A percentile compares a stretch with the other conserved stretches of the same genome.
Evolutionary conservation across 202 grass and related monocot species (phyloP).

Genomic region (Hordeum pubiflorum): DNA sequence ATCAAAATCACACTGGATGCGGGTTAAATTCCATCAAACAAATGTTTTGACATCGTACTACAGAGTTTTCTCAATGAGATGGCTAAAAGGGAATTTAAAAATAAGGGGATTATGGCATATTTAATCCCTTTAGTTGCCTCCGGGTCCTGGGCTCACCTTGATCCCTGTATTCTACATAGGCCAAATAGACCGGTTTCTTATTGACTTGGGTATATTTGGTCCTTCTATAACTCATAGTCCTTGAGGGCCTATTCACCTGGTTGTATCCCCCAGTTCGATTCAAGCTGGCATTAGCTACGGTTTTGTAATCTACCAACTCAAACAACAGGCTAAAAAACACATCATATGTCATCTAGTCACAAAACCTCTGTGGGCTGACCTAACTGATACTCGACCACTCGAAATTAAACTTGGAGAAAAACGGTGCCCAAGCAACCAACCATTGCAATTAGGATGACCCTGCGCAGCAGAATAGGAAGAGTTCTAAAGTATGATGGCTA

Average conservation of each 20-base stretch:
- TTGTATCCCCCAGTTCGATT: constrained; percentile 11
- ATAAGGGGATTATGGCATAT: not conserved
- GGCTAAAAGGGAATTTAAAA: not conserved
- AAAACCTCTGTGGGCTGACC: not conserved
- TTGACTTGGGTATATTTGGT: not conserved
- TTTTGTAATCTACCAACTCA: not conserved
- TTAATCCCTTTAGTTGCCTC: not conserved
- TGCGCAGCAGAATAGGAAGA: not conserved
- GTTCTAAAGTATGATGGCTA: not conserved
- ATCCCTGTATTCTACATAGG: not conserved
- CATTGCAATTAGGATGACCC: not conserved
- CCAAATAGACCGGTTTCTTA: not conserved
- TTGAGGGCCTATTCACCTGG: not conserved
- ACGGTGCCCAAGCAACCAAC: not conserved
- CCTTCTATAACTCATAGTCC: too few species aligned
- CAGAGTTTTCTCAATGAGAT: not conserved
- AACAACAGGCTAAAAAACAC: not conserved
- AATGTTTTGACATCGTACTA: constrained; percentile 10
- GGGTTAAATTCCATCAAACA: constrained; percentile 5
- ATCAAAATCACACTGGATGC: constrained; percentile 1
- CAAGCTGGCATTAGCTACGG: constrained; percentile 5
- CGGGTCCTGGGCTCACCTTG: not conserved
- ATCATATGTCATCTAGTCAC: not conserved
- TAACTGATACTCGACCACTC: not conserved
- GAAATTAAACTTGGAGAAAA: not conserved